Percentiles rank a stretch among this genome's conserved stretches.
These are phyloP conservation scores for Suhomyces kilbournensis DNA, from an alignment of 805 yeast species.

Conservation along the genomic window DNA sequence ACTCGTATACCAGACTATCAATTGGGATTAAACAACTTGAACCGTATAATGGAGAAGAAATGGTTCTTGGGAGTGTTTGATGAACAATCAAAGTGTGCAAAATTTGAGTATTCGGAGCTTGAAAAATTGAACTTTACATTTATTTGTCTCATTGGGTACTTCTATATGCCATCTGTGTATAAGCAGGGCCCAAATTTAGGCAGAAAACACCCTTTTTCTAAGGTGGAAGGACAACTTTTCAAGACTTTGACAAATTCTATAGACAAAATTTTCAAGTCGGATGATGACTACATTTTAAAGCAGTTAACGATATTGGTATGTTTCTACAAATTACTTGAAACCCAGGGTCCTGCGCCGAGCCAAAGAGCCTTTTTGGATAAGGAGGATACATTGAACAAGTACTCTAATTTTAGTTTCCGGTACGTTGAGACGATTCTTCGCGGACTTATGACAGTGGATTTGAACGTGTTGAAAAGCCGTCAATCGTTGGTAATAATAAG, in stretches of 20 bases:
- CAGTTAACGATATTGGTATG: conserved; percentile 26
- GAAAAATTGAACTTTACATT: conserved; percentile 17
- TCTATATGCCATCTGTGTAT: conserved; percentile 38
- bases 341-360: conserved; percentile 1
- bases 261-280: conserved; percentile 11
- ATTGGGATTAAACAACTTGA: conserved; percentile 48
- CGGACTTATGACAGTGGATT: not conserved
- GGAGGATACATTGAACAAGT: conserved; percentile 10
- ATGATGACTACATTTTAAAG: conserved; percentile 15
- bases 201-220: conserved; percentile 19
- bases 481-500: conserved; percentile 28
- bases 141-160: conserved; percentile 40
- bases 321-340: conserved; percentile 15
- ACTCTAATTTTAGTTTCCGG: conserved; percentile 16
- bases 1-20: conserved; percentile 48
- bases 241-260: conserved; percentile 9
- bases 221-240: conserved; percentile 24
- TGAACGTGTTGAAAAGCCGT: not conserved
- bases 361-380: conserved; percentile 3
- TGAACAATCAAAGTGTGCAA: conserved; percentile 19
- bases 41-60: conserved; percentile 35
- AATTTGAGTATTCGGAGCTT: conserved; percentile 3
- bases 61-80: conserved; percentile 22
- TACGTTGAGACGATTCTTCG: conserved; percentile 20
- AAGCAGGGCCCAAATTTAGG: conserved; percentile 19